These are phyloP conservation scores for Venturiaceae sp. DNA, from an alignment of 2,329 filamentous ascomycete species.

Conservation along the genomic window DNA sequence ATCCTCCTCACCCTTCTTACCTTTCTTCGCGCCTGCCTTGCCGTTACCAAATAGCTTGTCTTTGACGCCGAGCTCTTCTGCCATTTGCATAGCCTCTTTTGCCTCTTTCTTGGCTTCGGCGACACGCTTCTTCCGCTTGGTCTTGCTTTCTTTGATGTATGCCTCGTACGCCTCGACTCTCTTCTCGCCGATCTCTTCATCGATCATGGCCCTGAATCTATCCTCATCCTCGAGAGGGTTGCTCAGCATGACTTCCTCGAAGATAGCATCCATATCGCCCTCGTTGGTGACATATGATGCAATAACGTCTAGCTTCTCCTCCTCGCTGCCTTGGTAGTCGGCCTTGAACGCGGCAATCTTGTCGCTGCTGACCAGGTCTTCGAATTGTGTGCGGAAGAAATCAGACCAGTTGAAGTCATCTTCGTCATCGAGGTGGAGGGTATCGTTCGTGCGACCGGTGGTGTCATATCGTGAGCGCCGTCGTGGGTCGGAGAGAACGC, in stretches of 20 bases:
- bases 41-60: slow-evolving; percentile 52
- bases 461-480: slow-evolving; percentile 80
- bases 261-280: slow-evolving; percentile 69
- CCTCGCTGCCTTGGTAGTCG: slow-evolving; percentile 75
- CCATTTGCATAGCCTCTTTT: slow-evolving; percentile 63
- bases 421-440: slow-evolving; percentile 58
- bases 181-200: slow-evolving; percentile 63
- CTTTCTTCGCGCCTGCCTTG: slow-evolving; percentile 28
- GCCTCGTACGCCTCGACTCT: slow-evolving; percentile 56
- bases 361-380: slow-evolving; percentile 62
- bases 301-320: slow-evolving; percentile 73
- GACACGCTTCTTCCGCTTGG: slow-evolving; percentile 47
- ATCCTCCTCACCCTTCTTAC: slow-evolving; percentile 34
- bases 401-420: slow-evolving; percentile 79
- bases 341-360: slow-evolving; percentile 66
- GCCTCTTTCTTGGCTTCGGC: slow-evolving; percentile 58
- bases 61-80: slow-evolving; percentile 64
- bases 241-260: slow-evolving; percentile 78
- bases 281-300: slow-evolving; percentile 61
- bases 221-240: slow-evolving; percentile 76
- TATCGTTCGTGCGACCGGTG: slow-evolving; percentile 82
- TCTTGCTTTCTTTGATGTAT: slow-evolving; percentile 65
- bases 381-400: slow-evolving; percentile 80
- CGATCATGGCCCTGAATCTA: slow-evolving; percentile 71
- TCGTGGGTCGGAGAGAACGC: slow-evolving; percentile 73